Evolutionary conservation across 23 red algal species (phyloP).

Genomic region (Gracilaria caudata): DNA sequence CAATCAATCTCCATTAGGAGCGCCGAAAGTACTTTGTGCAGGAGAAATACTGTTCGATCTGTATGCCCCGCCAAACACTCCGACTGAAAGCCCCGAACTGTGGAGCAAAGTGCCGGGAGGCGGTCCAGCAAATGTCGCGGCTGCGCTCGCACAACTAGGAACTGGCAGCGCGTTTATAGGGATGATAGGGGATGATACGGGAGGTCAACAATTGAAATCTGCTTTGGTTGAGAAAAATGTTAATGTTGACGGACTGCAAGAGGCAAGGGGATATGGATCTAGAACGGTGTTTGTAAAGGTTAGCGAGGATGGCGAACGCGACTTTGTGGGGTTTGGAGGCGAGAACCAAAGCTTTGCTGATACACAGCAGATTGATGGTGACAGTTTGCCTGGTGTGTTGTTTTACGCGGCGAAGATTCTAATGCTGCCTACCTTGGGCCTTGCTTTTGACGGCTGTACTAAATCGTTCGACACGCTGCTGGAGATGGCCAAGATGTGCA

Average conservation of each 20-base stretch:
- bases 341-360: slow-evolving; percentile 56
- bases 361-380: slow-evolving; percentile 21
- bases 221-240: slow-evolving; percentile 36
- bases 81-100: neutral
- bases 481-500: slow-evolving; percentile 48
- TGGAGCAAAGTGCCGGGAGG: slow-evolving; percentile 44
- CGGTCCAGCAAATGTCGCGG: slow-evolving; percentile 42
- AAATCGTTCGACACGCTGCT: slow-evolving; percentile 21
- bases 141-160: slow-evolving; percentile 37
- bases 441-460: slow-evolving; percentile 30
- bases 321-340: slow-evolving; percentile 69
- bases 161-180: slow-evolving; percentile 54
- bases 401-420: slow-evolving; percentile 64
- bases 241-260: slow-evolving; percentile 42
- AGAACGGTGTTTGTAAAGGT: slow-evolving; percentile 40
- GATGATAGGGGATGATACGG: slow-evolving; percentile 48
- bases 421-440: slow-evolving; percentile 39
- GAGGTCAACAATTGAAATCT: neutral
- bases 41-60: slow-evolving; percentile 61
- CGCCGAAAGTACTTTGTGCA: slow-evolving; percentile 47
- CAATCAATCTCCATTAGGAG: slow-evolving; percentile 28
- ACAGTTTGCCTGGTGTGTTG: slow-evolving; percentile 30
- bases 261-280: neutral
- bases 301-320: slow-evolving; percentile 26
- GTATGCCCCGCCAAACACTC: slow-evolving; percentile 26